Evolutionary conservation across 2,329 filamentous ascomycete genomes (phyloP).

Genomic region (Microdochium trichocladiopsis): DNA sequence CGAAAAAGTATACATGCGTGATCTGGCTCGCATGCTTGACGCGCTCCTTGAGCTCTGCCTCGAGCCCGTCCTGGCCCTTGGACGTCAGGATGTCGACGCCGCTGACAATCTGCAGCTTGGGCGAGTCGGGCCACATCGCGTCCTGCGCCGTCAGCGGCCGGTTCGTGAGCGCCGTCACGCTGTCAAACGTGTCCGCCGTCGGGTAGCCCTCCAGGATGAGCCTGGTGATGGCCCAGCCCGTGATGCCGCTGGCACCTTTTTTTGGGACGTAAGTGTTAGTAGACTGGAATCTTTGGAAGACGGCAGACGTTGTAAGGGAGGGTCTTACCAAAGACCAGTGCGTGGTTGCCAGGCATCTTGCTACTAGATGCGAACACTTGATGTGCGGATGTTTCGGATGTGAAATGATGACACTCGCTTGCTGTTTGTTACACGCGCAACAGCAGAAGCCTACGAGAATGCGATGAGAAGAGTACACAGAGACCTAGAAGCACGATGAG

Average conservation of each 20-base stretch:
- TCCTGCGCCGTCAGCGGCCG: constrained; percentile 1
- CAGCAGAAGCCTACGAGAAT: too few relatives aligned
- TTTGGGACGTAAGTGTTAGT: neutral
- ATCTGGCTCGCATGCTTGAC: constrained; percentile 26
- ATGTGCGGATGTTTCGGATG: neutral
- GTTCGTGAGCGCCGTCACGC: constrained; percentile 3
- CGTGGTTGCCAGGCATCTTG: constrained; percentile 1
- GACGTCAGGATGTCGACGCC: constrained; percentile 24
- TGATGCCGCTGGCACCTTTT: constrained; percentile 5
- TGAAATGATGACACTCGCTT: too few relatives aligned
- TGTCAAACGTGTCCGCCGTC: constrained; percentile 1
- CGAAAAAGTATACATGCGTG: constrained; percentile 35
- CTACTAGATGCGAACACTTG: too few relatives aligned
- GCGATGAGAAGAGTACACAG: too few relatives aligned
- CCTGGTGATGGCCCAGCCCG: constrained; percentile 4
- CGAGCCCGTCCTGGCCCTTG: constrained; percentile 18
- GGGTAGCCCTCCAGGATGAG: constrained; percentile 3
- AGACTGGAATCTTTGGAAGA: neutral
- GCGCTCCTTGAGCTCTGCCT: constrained; percentile 22
- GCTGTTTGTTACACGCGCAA: too few relatives aligned
- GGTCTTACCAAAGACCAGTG: constrained; percentile 3
- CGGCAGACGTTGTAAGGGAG: neutral
- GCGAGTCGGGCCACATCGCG: constrained; percentile 16
- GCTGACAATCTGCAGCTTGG: constrained; percentile 23
- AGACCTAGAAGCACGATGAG: neutral